Evolutionary conservation across 2,329 filamentous ascomycete genomes (phyloP), one percentile per base, ranked within the genome.

Genomic region (Exophiala xenobiotica): DNA sequence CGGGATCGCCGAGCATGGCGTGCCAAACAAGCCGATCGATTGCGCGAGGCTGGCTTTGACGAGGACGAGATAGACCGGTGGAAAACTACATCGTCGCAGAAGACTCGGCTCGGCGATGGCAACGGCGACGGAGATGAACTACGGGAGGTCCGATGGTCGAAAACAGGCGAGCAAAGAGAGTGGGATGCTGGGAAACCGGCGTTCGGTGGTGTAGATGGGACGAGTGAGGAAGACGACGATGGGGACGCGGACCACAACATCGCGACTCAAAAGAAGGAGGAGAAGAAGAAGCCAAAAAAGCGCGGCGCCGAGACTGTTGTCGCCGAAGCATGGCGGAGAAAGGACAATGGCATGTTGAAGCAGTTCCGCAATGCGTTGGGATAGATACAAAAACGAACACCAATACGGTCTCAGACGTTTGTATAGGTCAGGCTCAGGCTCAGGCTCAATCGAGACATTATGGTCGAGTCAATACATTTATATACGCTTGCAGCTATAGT

Each of bases 1-100:
- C 80, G 86, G 31, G 90, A 95, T 65, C 82, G 89, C n/a, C 81
- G 88, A 59, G 85, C 84, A 59, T 90, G 87, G 82, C 84, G 82
- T 63, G 78, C 84, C 57, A 82, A 85, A 60, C 88, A 90, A 23
- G 87, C 87, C 5, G 85, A 90, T 46, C 76, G 90, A 51, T 71
- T 96, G 53, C 83, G 83, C 26, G 81, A 81, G 16, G 90, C 88
- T 0, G 91, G 90, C 0, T 95, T 95, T 64, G 82, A 81, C 1
- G 87, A 90, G 12, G 80, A 83, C 3, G 81, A 90, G 62, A 81
- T 96, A 52, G 76, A 78, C 61, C 83, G 83, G 57, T 90, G 86
- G 82, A 78, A 81, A 65, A 77, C 80, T 47, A 72, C 76, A 29
- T 22, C 52, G 4, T 9, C 58, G n/a, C 43, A 20, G 4, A 41